A percentile compares a stretch with the other conserved stretches of the same genome.
Evolutionary conservation across 1,139 yeast genomes (phyloP).

Genomic region (Yamadazyma siamensis): DNA sequence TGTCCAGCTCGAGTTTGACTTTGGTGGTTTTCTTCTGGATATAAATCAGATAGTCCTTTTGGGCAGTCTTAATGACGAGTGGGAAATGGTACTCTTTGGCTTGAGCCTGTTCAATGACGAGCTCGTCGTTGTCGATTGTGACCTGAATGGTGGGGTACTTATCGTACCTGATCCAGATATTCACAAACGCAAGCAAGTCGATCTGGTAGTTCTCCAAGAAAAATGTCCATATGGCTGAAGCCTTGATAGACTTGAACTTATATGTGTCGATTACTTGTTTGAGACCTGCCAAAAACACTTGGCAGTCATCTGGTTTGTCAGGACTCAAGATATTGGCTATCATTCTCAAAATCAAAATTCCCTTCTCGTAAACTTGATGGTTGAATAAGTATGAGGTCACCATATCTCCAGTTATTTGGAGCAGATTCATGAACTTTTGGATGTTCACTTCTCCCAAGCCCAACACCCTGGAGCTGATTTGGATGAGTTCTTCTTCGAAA

Average conservation of each 20-base stretch:
- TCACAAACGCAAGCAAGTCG: slow-evolving; percentile 41
- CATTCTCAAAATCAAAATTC: slow-evolving; percentile 58
- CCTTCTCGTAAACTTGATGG: slow-evolving; percentile 59
- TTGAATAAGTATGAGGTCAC: slow-evolving; percentile 42
- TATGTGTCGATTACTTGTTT: slow-evolving; percentile 38
- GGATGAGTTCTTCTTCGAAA: slow-evolving; percentile 20
- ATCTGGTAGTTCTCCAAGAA: slow-evolving; percentile 25
- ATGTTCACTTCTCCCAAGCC: slow-evolving; percentile 32
- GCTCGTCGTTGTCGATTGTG: slow-evolving; percentile 19
- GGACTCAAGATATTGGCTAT: slow-evolving; percentile 38
- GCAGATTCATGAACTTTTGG: slow-evolving; percentile 22
- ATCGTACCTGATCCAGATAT: slow-evolving; percentile 57
- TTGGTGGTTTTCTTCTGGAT: slow-evolving; percentile 11
- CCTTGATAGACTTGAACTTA: slow-evolving; percentile 41
- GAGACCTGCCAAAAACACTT: slow-evolving; percentile 27
- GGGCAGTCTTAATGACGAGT: slow-evolving; percentile 29
- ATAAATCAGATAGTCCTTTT: slow-evolving; percentile 7
- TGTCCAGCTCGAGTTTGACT: slow-evolving; percentile 6
- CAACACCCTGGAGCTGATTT: slow-evolving; percentile 38
- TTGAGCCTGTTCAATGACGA: slow-evolving; percentile 48
- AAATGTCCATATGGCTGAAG: slow-evolving; percentile 55
- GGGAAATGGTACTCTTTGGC: slow-evolving; percentile 52
- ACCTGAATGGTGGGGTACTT: slow-evolving; percentile 59
- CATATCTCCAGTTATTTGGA: slow-evolving; percentile 13
- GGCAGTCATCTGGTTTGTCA: slow-evolving; percentile 17